phyloP scores from a whole-genome alignment of 2,329 filamentous ascomycete species.

The Venturia carpophila region DNA sequence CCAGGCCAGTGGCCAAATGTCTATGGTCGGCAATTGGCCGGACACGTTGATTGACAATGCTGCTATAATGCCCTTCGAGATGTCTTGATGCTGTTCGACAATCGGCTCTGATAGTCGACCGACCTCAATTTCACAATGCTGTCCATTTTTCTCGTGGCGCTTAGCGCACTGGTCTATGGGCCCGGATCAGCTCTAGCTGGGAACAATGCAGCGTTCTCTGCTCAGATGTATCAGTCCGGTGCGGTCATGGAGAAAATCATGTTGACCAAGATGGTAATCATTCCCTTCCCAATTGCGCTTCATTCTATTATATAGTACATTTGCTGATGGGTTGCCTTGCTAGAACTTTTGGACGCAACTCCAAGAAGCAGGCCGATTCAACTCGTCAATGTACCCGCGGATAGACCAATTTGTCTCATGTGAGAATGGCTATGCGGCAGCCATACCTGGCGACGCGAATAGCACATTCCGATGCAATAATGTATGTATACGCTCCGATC shows the following conservation, averaged over 20 bases:
- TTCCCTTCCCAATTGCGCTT: neutral
- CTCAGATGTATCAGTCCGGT: constrained; percentile 34
- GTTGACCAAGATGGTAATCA: constrained; percentile 27
- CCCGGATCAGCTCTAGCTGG: neutral
- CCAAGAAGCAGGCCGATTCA: constrained; percentile 4
- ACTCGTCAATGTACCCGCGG: constrained; percentile 6
- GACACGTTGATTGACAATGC: neutral
- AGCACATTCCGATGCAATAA: constrained; percentile 35
- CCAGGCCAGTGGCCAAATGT: neutral
- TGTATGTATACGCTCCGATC: constrained; percentile 21
- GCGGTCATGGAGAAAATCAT: constrained; percentile 32
- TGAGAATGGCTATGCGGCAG: constrained; percentile 32
- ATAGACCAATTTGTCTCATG: constrained; percentile 22
- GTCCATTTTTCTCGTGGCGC: neutral
- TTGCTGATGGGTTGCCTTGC: constrained; percentile 20
- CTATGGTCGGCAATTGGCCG: neutral
- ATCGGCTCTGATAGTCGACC: neutral
- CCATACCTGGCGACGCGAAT: constrained; percentile 27
- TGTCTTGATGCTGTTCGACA: neutral
- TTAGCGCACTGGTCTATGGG: neutral
- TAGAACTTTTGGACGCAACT: constrained; percentile 8
- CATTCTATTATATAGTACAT: neutral
- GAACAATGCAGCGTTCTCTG: constrained; percentile 16
- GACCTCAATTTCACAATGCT: constrained; percentile 5
- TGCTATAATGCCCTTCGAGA: neutral